These are phyloP conservation scores for Avena atlantica DNA, from an alignment of 176 grass and related monocot genomes.

Conservation along the genomic window DNA sequence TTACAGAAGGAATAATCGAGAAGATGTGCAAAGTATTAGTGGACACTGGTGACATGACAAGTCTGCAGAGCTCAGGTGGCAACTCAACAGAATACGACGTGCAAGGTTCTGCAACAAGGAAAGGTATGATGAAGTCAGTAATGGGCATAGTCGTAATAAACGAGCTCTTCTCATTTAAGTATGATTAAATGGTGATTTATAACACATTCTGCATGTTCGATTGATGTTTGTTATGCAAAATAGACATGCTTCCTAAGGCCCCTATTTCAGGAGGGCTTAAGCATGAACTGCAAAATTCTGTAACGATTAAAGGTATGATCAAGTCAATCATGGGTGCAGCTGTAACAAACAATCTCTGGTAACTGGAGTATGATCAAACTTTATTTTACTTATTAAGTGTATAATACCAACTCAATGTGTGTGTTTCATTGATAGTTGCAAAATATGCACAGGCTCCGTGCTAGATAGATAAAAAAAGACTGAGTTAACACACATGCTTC, in stretches of 20 bases:
- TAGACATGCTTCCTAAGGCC: constrained; percentile 26
- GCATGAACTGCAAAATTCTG: not conserved
- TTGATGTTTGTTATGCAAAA: not conserved
- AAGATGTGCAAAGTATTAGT: constrained; percentile 54
- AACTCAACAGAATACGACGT: constrained; percentile 45
- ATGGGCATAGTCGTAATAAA: not conserved
- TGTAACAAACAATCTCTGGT: constrained; percentile 14
- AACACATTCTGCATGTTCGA: constrained; percentile 14
- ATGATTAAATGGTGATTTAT: not conserved
- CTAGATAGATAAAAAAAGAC: not conserved
- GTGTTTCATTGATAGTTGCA: constrained; percentile 6
- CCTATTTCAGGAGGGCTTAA: not conserved
- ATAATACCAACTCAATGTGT: not conserved
- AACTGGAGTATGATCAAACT: constrained; percentile 1
- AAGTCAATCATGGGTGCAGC: not conserved
- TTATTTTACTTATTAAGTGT: not conserved
- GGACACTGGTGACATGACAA: constrained; percentile 65
- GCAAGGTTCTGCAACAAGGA: constrained; percentile 45
- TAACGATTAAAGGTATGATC: not conserved
- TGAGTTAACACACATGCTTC: not conserved
- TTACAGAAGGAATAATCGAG: constrained; percentile 65
- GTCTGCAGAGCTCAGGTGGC: constrained; percentile 76
- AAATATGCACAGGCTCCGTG: not conserved
- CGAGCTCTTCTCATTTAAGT: not conserved
- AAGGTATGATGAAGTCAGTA: constrained; percentile 32